These are phyloP conservation scores for Prunus armeniaca DNA, from an alignment of 306 rosid genomes.

Conservation along the genomic window DNA sequence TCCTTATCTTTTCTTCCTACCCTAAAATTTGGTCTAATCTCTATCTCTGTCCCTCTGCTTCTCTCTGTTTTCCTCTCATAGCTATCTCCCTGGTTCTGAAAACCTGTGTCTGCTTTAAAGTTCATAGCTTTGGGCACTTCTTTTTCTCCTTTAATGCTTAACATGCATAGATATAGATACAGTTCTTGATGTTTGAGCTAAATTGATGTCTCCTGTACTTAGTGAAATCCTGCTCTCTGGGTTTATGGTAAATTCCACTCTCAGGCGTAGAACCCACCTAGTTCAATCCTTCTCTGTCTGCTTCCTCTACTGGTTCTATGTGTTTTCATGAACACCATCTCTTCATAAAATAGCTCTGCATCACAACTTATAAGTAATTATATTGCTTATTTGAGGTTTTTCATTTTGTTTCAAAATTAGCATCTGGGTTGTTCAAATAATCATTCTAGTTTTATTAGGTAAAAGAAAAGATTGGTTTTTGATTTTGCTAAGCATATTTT, in stretches of 20 bases:
- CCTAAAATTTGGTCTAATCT: slow-evolving; percentile 1
- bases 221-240: slow-evolving; percentile 71
- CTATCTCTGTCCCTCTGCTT: neutral
- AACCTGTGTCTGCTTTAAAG: neutral
- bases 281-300: slow-evolving; percentile 92
- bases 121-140: neutral
- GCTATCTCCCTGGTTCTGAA: slow-evolving; percentile 7
- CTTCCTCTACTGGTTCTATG: slow-evolving; percentile 95
- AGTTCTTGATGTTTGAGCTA: slow-evolving; percentile 34
- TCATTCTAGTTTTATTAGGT: neutral
- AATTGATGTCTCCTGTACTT: slow-evolving; percentile 54
- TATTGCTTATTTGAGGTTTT: neutral
- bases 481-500: neutral
- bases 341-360: neutral
- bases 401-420: neutral
- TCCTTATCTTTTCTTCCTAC: slow-evolving; percentile 37
- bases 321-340: slow-evolving; percentile 46
- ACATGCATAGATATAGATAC: slow-evolving; percentile 15
- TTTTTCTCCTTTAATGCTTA: slow-evolving; percentile 2
- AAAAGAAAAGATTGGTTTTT: neutral
- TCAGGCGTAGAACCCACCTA: slow-evolving; percentile 68
- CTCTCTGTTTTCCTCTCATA: slow-evolving; percentile 19
- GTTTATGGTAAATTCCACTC: slow-evolving; percentile 61
- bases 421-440: slow-evolving; percentile 5
- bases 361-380: neutral